Evolutionary conservation across 2,329 filamentous ascomycete species (phyloP).

Genomic region (Metarhizium humberi): DNA sequence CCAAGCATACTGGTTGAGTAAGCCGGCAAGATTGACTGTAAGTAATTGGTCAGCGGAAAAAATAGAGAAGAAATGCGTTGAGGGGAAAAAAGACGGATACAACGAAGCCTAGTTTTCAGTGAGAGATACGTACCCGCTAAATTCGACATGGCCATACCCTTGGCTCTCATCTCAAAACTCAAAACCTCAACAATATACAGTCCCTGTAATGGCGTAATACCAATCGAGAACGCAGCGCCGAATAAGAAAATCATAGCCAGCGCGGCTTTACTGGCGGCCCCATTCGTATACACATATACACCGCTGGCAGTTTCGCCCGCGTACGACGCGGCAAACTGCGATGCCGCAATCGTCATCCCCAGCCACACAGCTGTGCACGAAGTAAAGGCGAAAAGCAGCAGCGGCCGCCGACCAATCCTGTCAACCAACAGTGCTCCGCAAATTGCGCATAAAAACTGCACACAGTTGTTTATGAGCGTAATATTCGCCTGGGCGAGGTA

Average conservation of each 20-base stretch:
- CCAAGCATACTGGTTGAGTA: conserved; percentile 37
- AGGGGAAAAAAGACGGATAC: background rate
- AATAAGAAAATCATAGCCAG: conserved; percentile 47
- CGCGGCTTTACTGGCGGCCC: conserved; percentile 32
- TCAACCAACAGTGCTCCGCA: conserved; percentile 41
- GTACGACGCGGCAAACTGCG: conserved; percentile 24
- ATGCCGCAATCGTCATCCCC: conserved; percentile 37
- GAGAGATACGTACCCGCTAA: conserved; percentile 13
- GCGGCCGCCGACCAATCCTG: conserved; percentile 39
- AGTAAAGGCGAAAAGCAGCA: conserved; percentile 40
- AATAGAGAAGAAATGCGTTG: conserved; percentile 16
- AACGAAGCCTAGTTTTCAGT: background rate
- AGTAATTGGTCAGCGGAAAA: background rate
- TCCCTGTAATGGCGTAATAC: conserved; percentile 22
- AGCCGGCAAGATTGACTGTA: conserved; percentile 25
- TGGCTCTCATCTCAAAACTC: conserved; percentile 41
- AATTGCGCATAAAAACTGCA: conserved; percentile 39
- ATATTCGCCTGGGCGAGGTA: conserved; percentile 33
- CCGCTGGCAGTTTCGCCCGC: conserved; percentile 19
- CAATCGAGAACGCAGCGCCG: conserved; percentile 40
- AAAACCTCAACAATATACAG: conserved; percentile 43
- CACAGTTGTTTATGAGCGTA: conserved; percentile 40
- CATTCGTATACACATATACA: conserved; percentile 17
- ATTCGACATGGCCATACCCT: conserved; percentile 41
- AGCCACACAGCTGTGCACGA: conserved; percentile 40